Percentiles rank a stretch among this genome's conserved stretches.
Conservation (phyloP, 139 green algal species). For the Ulvella scutata region DNA sequence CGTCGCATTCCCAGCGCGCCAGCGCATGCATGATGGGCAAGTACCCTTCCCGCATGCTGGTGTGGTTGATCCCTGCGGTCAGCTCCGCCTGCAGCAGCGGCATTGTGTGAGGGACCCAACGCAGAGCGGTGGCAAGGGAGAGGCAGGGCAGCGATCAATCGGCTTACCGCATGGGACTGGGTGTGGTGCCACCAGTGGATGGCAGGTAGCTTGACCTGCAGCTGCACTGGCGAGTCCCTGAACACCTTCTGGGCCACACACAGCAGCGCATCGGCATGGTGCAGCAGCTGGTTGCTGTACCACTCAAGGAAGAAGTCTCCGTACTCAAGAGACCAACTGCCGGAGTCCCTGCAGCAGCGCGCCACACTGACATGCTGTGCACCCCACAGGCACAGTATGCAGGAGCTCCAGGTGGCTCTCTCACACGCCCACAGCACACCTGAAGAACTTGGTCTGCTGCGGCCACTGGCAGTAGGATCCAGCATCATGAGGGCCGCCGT, state of each 20-base stretch:
- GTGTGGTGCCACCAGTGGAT: slow-evolving; percentile 40
- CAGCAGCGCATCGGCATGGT: slow-evolving; percentile 28
- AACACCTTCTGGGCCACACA: slow-evolving; percentile 8
- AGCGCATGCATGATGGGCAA: slow-evolving; percentile 19
- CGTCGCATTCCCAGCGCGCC: not conserved
- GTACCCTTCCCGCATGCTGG: slow-evolving; percentile 23
- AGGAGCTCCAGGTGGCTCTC: slow-evolving; percentile 43
- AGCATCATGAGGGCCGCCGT: slow-evolving; percentile 38
- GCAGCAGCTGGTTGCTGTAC: slow-evolving; percentile 28
- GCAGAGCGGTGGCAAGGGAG: not conserved
- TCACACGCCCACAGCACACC: slow-evolving; percentile 50
- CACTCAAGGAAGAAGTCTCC: slow-evolving; percentile 47
- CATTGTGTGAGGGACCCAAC: not conserved
- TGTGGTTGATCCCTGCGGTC: slow-evolving; percentile 26
- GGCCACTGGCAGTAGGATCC: slow-evolving; percentile 32
- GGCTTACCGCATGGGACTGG: slow-evolving; percentile 18
- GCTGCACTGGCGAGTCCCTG: not conserved
- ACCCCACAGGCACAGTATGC: not conserved
- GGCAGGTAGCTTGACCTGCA: not conserved
- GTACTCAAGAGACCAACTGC: slow-evolving; percentile 30
- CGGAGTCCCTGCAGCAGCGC: slow-evolving; percentile 5
- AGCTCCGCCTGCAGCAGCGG: slow-evolving; percentile 14
- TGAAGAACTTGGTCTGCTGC: slow-evolving; percentile 40
- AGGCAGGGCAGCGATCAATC: not conserved
- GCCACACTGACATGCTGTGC: too few species aligned